Evolutionary conservation across 2,329 filamentous ascomycete genomes (phyloP).

Genomic region (Aspergillus brunneoviolaceus): DNA sequence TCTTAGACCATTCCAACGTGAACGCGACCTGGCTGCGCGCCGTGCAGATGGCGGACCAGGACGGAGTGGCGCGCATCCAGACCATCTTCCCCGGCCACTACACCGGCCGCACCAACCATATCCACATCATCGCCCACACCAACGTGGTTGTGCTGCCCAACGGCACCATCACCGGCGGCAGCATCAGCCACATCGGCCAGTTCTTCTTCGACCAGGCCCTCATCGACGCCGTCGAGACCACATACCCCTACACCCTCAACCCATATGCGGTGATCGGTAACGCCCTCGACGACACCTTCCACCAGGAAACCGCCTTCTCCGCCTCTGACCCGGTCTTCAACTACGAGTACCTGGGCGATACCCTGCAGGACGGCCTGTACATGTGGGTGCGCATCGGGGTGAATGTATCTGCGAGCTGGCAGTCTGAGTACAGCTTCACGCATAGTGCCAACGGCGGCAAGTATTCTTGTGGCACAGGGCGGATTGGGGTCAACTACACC

Average conservation of each 20-base stretch:
- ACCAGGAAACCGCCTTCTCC: slow-evolving; percentile 14
- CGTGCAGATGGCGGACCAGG: slow-evolving; percentile 42
- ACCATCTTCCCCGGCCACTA: slow-evolving; percentile 49
- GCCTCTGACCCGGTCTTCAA: slow-evolving; percentile 18
- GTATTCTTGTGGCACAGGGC: no score
- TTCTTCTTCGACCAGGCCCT: slow-evolving; percentile 61
- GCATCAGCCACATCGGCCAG: slow-evolving; percentile 60
- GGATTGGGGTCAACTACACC: no score
- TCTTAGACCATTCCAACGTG: slow-evolving; percentile 33
- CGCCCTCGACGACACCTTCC: slow-evolving; percentile 14
- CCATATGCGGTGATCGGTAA: slow-evolving; percentile 15
- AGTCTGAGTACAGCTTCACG: no score
- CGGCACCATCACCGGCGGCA: slow-evolving; percentile 46
- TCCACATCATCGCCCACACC: slow-evolving; percentile 32
- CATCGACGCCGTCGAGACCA: slow-evolving; percentile 49
- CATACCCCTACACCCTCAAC: slow-evolving; percentile 35
- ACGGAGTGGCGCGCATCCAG: slow-evolving; percentile 45
- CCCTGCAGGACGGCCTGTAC: slow-evolving; percentile 14
- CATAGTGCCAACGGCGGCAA: no score
- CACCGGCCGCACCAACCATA: slow-evolving; percentile 33
- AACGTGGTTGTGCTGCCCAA: slow-evolving; percentile 30
- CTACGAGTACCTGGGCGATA: slow-evolving; percentile 17
- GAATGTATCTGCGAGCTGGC: slow-evolving; percentile 8
- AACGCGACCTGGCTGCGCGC: slow-evolving; percentile 42
- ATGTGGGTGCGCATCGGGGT: slow-evolving; percentile 18